Conservation (phyloP, 2,329 filamentous ascomycete genomes). For the Tolypocladium amazonense region DNA sequence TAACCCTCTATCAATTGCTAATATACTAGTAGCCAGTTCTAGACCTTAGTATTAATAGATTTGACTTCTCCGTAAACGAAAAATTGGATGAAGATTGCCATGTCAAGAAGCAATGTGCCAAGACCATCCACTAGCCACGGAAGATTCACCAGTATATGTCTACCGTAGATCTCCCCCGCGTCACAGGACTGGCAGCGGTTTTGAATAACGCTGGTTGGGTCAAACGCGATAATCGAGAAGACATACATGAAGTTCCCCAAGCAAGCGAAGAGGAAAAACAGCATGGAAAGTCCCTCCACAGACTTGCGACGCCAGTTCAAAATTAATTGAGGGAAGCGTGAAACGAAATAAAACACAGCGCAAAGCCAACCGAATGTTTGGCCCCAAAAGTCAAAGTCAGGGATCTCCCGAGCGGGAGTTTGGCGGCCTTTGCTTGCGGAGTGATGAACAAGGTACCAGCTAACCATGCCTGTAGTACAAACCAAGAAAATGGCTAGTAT, state of each 20-base stretch:
- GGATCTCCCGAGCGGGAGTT: background rate
- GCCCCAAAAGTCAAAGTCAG: background rate
- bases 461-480: background rate
- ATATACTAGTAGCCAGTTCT: too few relatives aligned
- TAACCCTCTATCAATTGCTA: too few relatives aligned
- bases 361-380: background rate
- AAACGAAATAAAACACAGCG: background rate
- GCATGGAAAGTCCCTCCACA: background rate
- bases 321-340: background rate
- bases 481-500: background rate
- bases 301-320: background rate
- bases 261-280: background rate
- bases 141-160: background rate
- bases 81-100: background rate
- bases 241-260: background rate
- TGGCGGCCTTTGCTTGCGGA: background rate
- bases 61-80: background rate
- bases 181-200: background rate
- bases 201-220: background rate
- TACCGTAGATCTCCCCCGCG: background rate
- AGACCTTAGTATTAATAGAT: background rate
- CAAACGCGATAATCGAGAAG: background rate
- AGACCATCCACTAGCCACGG: background rate
- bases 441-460: background rate
- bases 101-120: background rate